Conservation (phyloP, 2,329 filamentous ascomycete species). For the Coniochaeta ligniaria region DNA sequence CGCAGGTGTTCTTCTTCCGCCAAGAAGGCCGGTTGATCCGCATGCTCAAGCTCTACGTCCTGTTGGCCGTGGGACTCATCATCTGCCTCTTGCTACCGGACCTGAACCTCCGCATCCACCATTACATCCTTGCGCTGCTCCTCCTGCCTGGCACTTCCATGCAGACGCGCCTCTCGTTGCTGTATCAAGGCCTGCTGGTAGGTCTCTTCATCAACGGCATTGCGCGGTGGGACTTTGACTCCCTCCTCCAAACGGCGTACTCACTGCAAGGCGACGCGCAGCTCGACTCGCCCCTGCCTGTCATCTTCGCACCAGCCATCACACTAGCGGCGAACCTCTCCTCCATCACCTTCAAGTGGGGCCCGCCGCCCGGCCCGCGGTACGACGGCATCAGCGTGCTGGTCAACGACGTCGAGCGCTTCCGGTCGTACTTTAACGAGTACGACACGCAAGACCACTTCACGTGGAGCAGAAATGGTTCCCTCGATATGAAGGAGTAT, state of each 20-base stretch:
- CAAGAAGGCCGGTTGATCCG: slow-evolving; percentile 73
- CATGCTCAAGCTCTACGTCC: slow-evolving; percentile 70
- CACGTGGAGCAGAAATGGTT: slow-evolving; percentile 49
- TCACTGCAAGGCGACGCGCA: slow-evolving; percentile 44
- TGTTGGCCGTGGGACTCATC: slow-evolving; percentile 51
- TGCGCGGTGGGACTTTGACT: slow-evolving; percentile 68
- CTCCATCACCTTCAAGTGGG: slow-evolving; percentile 58
- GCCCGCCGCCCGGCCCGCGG: slow-evolving; percentile 33
- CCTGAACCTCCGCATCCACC: slow-evolving; percentile 63
- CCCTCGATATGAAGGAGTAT: slow-evolving; percentile 53
- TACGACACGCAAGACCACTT: slow-evolving; percentile 38
- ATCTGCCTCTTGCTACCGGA: slow-evolving; percentile 46
- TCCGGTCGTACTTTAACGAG: slow-evolving; percentile 61
- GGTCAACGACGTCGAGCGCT: slow-evolving; percentile 81
- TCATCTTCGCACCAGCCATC: slow-evolving; percentile 39
- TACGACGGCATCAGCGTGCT: slow-evolving; percentile 74
- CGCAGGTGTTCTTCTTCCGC: slow-evolving; percentile 80
- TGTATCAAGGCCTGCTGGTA: slow-evolving; percentile 66
- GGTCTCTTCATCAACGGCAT: slow-evolving; percentile 74
- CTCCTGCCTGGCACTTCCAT: slow-evolving; percentile 65
- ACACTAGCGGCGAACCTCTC: slow-evolving; percentile 42
- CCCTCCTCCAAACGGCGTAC: slow-evolving; percentile 60
- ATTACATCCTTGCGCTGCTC: slow-evolving; percentile 67
- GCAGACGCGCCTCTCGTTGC: slow-evolving; percentile 59
- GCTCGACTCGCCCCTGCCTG: slow-evolving; percentile 53